A percentile compares a stretch with the other conserved stretches of the same genome.
Conservation (phyloP, 257 asterid genomes). For the Ilex aquifolium region DNA sequence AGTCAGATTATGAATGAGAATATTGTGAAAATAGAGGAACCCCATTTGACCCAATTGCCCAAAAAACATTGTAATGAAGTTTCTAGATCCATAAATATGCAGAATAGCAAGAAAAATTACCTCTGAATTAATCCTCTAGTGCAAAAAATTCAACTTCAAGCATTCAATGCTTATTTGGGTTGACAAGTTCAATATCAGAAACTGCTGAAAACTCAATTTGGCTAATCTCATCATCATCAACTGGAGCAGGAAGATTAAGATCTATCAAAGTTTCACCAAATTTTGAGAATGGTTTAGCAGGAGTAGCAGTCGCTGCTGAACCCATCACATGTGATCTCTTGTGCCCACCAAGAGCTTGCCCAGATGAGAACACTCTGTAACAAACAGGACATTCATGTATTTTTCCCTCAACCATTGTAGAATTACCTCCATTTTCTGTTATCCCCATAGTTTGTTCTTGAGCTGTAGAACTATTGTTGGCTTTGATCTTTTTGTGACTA, state of each 20-base stretch:
- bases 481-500: neutral
- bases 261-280: neutral
- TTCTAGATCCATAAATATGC: no score
- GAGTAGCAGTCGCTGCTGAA: neutral
- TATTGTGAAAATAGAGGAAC: no score
- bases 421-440: neutral
- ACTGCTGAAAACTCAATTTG: neutral
- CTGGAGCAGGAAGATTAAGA: neutral
- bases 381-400: conserved; percentile 20
- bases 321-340: neutral
- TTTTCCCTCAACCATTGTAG: conserved; percentile 26
- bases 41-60: no score
- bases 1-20: no score
- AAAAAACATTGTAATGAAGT: no score
- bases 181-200: neutral
- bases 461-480: neutral
- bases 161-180: neutral
- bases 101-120: neutral
- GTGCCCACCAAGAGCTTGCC: neutral
- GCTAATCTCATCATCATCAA: neutral
- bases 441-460: neutral
- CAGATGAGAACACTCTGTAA: neutral
- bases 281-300: neutral
- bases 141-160: neutral
- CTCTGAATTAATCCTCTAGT: neutral